Conservation (phyloP, 2,329 filamentous ascomycete genomes). For the Calonectria naviculata region DNA sequence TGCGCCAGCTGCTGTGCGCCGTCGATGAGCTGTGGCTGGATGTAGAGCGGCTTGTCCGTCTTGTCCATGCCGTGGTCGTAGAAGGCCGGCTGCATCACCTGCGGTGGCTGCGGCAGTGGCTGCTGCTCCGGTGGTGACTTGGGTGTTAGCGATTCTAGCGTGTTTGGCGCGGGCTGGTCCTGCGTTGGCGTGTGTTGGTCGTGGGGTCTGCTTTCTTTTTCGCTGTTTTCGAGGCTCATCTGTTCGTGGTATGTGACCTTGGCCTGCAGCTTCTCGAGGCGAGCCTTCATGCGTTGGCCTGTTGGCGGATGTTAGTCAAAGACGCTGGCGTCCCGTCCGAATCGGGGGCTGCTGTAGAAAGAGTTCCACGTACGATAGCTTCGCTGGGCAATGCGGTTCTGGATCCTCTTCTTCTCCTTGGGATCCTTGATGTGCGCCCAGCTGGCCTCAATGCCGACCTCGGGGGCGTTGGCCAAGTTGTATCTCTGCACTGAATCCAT, state of each 20-base stretch:
- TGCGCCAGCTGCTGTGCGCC: background rate
- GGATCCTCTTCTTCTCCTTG: slow-evolving; percentile 17
- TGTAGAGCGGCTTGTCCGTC: slow-evolving; percentile 6
- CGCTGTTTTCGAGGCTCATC: slow-evolving; percentile 1
- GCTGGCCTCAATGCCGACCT: slow-evolving; percentile 2
- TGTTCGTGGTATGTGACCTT: slow-evolving; percentile 17
- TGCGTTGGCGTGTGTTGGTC: background rate
- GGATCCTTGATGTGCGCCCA: slow-evolving; percentile 15
- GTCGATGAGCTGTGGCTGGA: slow-evolving; percentile 11
- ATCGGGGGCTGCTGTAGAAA: too few species aligned
- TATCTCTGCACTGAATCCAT: slow-evolving; percentile 10
- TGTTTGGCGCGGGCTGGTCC: background rate
- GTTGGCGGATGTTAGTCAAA: background rate
- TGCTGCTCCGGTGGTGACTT: slow-evolving; percentile 8
- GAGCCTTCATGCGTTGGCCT: slow-evolving; percentile 18
- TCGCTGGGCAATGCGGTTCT: slow-evolving; percentile 14
- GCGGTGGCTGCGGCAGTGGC: slow-evolving; percentile 1
- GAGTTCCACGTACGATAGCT: slow-evolving; percentile 16
- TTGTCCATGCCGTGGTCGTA: slow-evolving; percentile 9
- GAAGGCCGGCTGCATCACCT: slow-evolving; percentile 10
- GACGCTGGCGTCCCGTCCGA: too few species aligned
- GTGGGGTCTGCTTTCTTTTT: background rate
- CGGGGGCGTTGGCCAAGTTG: slow-evolving; percentile 1
- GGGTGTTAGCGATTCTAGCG: slow-evolving; percentile 2
- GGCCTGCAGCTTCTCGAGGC: slow-evolving; percentile 13